Base-by-base conservation (phyloP, 768 basidiomycete genomes). In the Hypholoma sublateritium region DNA sequence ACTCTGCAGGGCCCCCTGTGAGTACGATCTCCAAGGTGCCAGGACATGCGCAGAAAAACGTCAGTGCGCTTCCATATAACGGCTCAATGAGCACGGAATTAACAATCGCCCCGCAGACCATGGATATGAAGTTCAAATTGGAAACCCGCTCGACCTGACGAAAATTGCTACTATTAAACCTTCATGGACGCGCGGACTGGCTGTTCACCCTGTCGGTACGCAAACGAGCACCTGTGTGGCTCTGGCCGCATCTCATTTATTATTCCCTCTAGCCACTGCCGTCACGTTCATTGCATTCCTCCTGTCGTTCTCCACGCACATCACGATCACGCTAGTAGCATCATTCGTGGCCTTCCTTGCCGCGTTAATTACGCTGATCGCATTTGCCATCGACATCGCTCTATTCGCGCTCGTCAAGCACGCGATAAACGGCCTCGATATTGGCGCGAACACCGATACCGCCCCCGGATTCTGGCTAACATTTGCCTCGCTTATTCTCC, bases 381-480 rank as follows among this genome's bases (percentile, higher is more conserved):
- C 89, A 1, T 90, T 93, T 65, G 81, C 82, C 41, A 83, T 89
- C 68, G 89, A 93, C 68, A 86, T 92, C 58, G 87, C 88, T 13
- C 80, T 93, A 25, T 88, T 75, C 64, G 84, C 76, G 2, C 83
- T 78, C 56, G 78, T 86, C 52, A 84, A 81, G 65, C 76, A 86
- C 50, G 74, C 85, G 60, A 76, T 89, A 62, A 70, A 71, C 42
- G 76, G 82, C 54, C 74, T 91, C 12, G 70, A 74, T 53, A 68
- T 80, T 22, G 60, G 63, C n/a, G 72, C 73, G 3, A 73, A 67
- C 42, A 88, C 88, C 12, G 73, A 75, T 55, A 77, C 87, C 19
- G 42, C 32, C 17, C 46, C 58, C 87, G 88, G 81, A 7, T 90
- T 91, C 69, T 91, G 89, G 89, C 68, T 91, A 68, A 89, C 87